These are phyloP conservation scores for Spergularia azorica DNA, from an alignment of 179 eudicot species.

Conservation along the genomic window DNA sequence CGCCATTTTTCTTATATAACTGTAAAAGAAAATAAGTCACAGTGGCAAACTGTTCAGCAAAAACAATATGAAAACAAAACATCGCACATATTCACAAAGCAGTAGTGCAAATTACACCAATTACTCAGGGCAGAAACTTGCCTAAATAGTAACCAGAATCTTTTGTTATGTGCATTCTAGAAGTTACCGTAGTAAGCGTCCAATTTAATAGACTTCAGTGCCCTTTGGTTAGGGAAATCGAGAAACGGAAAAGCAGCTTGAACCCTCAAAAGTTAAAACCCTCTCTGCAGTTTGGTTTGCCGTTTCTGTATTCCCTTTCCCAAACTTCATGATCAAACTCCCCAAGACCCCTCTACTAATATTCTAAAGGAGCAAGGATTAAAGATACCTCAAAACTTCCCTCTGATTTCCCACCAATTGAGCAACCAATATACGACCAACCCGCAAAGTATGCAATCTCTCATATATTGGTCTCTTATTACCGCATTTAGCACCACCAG, in stretches of 20 bases:
- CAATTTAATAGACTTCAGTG: background rate
- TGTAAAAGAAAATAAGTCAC: constrained; percentile 35
- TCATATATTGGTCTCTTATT: no score
- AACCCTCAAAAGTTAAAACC: no score
- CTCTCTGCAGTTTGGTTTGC: no score
- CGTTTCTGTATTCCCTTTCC: no score
- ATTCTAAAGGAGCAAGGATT: no score
- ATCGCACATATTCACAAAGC: background rate
- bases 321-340: no score
- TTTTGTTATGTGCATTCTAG: background rate
- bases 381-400: no score
- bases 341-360: no score
- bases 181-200: background rate
- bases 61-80: background rate
- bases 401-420: no score
- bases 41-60: background rate
- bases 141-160: background rate
- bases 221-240: no score
- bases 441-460: background rate
- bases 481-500: background rate
- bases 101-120: background rate
- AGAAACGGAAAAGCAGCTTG: no score
- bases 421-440: no score
- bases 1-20: constrained; percentile 65
- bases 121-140: background rate